A percentile compares a stretch with the other conserved stretches of the same genome.
Conservation (phyloP, 352 stramenopile species). For the Saprolegnia parasitica region DNA sequence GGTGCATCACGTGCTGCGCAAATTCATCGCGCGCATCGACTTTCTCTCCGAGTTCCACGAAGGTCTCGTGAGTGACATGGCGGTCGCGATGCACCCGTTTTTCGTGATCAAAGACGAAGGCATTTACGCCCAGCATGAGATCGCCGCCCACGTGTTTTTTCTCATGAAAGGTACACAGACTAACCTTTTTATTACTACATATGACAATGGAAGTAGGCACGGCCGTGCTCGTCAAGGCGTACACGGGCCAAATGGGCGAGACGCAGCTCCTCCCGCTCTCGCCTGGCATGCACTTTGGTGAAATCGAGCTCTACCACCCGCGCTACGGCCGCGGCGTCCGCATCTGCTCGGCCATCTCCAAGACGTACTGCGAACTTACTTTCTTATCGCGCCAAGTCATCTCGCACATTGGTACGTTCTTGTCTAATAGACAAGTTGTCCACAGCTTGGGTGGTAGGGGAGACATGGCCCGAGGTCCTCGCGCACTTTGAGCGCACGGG, state of each 20-base stretch:
- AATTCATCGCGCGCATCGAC: conserved; percentile 59
- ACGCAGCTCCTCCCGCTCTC: conserved; percentile 41
- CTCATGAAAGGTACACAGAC: conserved; percentile 71
- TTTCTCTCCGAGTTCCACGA: conserved; percentile 76
- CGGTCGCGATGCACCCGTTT: conserved; percentile 76
- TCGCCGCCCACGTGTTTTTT: conserved; percentile 81
- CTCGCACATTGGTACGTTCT: conserved; percentile 57
- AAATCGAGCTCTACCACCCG: conserved; percentile 82
- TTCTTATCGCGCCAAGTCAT: conserved; percentile 76
- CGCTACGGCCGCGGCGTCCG: conserved; percentile 74
- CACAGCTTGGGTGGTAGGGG: conserved; percentile 34
- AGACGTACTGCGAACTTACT: conserved; percentile 70
- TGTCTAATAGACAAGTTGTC: neutral
- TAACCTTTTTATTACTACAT: too few relatives aligned
- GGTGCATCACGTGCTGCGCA: conserved; percentile 72
- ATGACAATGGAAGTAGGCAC: too few relatives aligned
- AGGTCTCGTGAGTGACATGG: conserved; percentile 77
- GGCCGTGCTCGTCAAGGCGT: conserved; percentile 53
- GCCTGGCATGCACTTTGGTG: conserved; percentile 74
- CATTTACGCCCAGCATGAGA: conserved; percentile 75
- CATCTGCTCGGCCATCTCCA: conserved; percentile 75
- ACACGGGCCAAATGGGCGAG: conserved; percentile 42
- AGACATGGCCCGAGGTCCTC: conserved; percentile 66
- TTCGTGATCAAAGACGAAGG: conserved; percentile 69
- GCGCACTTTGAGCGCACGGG: conserved; percentile 48